A percentile compares a stretch with the other conserved stretches of the same genome.
Evolutionary conservation across 2,329 filamentous ascomycete genomes (phyloP).

Genomic region (Beauveria varroae): DNA sequence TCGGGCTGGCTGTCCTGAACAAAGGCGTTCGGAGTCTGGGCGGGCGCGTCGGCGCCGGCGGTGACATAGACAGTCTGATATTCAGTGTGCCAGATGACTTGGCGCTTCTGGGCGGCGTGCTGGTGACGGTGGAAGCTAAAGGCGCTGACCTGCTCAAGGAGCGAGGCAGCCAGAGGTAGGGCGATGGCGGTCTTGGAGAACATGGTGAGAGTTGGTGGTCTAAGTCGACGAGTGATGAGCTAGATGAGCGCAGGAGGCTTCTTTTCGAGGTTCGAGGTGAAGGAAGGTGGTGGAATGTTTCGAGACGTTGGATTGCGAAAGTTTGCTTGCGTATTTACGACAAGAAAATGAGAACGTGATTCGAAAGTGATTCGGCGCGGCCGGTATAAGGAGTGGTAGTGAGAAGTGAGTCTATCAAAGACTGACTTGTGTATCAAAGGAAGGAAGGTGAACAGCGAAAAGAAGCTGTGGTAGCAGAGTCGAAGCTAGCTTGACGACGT

Average conservation of each 20-base stretch:
- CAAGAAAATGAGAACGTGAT: not conserved
- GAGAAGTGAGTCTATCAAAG: slow-evolving; percentile 43
- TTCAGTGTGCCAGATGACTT: slow-evolving; percentile 23
- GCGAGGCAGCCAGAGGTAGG: slow-evolving; percentile 33
- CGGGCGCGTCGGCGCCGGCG: slow-evolving; percentile 24
- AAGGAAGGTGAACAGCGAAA: slow-evolving; percentile 24
- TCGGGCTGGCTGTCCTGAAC: slow-evolving; percentile 11
- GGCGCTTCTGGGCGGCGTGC: slow-evolving; percentile 29
- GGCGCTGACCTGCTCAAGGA: slow-evolving; percentile 37
- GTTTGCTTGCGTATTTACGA: not conserved
- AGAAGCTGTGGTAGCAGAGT: slow-evolving; percentile 23
- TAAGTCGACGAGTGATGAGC: not conserved
- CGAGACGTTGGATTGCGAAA: not conserved
- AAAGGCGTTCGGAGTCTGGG: slow-evolving; percentile 15
- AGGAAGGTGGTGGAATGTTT: slow-evolving; percentile 7
- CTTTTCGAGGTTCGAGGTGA: not conserved
- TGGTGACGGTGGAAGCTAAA: slow-evolving; percentile 35
- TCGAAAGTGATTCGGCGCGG: slow-evolving; percentile 20
- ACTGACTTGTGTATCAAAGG: slow-evolving; percentile 24
- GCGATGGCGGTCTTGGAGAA: slow-evolving; percentile 32
- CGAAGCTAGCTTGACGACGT: slow-evolving; percentile 18
- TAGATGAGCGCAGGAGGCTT: not conserved
- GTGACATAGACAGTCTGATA: slow-evolving; percentile 33
- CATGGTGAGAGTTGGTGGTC: slow-evolving; percentile 28
- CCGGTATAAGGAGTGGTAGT: slow-evolving; percentile 27